Conservation (phyloP, 164 flowering plant species). For the Dillenia turbinata region DNA sequence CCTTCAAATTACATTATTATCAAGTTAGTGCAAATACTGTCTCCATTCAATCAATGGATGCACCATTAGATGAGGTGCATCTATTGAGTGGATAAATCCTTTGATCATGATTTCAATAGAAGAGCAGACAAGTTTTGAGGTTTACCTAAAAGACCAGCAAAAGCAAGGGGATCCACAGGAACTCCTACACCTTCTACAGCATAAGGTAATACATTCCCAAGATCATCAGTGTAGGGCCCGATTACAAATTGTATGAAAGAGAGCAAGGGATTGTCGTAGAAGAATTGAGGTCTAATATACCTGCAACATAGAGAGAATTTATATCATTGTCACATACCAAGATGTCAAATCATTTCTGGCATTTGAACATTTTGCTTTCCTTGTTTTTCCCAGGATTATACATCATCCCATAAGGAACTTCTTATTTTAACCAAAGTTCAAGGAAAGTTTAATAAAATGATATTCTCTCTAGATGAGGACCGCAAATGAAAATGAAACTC, state of each 20-base stretch:
- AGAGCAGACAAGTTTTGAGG: not conserved
- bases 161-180: conserved; percentile 95
- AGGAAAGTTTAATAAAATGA: no score
- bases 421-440: not conserved
- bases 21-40: no score
- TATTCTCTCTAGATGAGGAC: no score
- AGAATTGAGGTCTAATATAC: conserved; percentile 92
- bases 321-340: not conserved
- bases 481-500: conserved; percentile 18
- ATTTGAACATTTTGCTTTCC: no score
- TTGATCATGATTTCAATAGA: no score
- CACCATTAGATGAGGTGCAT: no score
- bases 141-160: conserved; percentile 91
- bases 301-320: conserved; percentile 35
- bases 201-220: conserved; percentile 90
- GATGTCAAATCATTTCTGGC: no score
- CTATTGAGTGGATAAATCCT: no score
- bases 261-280: conserved; percentile 83
- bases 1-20: no score
- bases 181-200: conserved; percentile 99
- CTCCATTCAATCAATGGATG: no score
- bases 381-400: no score
- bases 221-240: conserved; percentile 94
- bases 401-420: not conserved
- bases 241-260: conserved; percentile 84